A percentile compares a stretch with the other conserved stretches of the same genome.
These are phyloP conservation scores for Graphium sp. DNA, from an alignment of 2,329 filamentous ascomycete genomes.

Conservation along the genomic window DNA sequence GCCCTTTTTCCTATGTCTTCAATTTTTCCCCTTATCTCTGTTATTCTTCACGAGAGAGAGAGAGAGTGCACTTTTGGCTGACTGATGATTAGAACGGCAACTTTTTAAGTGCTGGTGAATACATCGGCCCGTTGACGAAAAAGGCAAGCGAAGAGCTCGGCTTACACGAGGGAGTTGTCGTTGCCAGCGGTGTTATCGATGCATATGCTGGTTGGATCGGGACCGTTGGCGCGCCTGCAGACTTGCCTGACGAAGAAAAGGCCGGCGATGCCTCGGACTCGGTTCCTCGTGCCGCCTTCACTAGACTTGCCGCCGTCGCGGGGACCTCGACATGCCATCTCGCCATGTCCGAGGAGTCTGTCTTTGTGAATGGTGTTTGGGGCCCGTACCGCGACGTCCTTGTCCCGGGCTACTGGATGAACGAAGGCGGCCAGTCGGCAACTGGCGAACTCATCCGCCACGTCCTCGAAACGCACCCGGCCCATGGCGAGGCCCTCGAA, in stretches of 20 bases:
- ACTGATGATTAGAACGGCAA: slow-evolving; percentile 57
- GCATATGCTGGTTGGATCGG: slow-evolving; percentile 98
- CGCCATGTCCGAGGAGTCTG: slow-evolving; percentile 82
- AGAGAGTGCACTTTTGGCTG: no score
- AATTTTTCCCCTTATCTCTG: slow-evolving; percentile 6
- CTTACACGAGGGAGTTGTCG: slow-evolving; percentile 70
- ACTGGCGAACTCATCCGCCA: slow-evolving; percentile 91
- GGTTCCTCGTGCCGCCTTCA: no score
- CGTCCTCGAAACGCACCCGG: slow-evolving; percentile 87
- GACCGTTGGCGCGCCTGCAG: slow-evolving; percentile 92
- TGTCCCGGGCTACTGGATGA: slow-evolving; percentile 87
- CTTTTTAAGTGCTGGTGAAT: slow-evolving; percentile 81
- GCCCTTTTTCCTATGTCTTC: slow-evolving; percentile 22
- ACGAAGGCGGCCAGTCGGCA: slow-evolving; percentile 90
- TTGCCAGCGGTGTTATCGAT: slow-evolving; percentile 94
- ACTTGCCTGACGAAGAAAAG: slow-evolving; percentile 27
- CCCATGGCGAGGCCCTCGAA: slow-evolving; percentile 56
- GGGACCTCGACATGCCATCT: slow-evolving; percentile 96
- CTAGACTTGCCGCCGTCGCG: slow-evolving; percentile 80
- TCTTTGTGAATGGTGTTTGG: slow-evolving; percentile 94
- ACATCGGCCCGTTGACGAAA: slow-evolving; percentile 71
- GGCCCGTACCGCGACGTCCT: slow-evolving; percentile 92
- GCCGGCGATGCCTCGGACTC: slow-evolving; percentile 64
- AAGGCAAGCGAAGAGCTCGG: slow-evolving; percentile 73
- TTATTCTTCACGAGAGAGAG: slow-evolving; percentile 3